Base-by-base conservation (phyloP, 1,284 basidiomycete species). In the Grifola frondosa region DNA sequence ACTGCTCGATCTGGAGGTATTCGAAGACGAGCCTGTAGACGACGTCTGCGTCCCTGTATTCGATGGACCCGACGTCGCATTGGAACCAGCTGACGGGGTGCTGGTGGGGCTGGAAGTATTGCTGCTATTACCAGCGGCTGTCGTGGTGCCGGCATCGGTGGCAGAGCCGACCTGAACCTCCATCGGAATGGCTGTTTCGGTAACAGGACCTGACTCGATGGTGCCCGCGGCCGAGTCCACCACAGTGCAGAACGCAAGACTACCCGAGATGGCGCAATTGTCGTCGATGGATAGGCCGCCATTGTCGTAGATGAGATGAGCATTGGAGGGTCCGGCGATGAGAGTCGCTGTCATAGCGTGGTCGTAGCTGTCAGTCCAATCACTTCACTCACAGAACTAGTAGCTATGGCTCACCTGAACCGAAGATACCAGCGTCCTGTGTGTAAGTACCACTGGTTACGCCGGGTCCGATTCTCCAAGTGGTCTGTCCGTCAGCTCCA, bases 391-490 rank as follows among this genome's bases (percentile, higher is more conserved):
- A n/a, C n/a, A n/a, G 11, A 24, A 37, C 10, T 9, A 30, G 26
- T 22, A 22, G 10, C 13, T 5, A 4, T 34, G 11, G 44, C 63
- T 21, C 44, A 76, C 72, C 68, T 31, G 71, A 69, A 11, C 66
- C 66, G 17, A 58, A 23, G 40, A 73, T 65, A 5, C 61, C 66
- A 12, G 50, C 44, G 10, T 61, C 55, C 21, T 63, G 60, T 8
- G 48, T 54, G 16, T 33, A 57, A 9, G 61, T 57, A 15, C 65
- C 64, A 26, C 64, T 71, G 8, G 65, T 46, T 20, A 59, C 57
- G 3, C 69, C 73, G 29, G 70, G 62, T 7, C 66, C 54, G 30
- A 75, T 44, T 23, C 55, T 56, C 58, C 65, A 75, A 16, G 74
- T 73, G 13, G 74, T 75, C 28, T 60, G 59, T 10, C 73, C 69